Base-by-base conservation (phyloP, 129 eudicot species). In the Flaveria linearis region DNA sequence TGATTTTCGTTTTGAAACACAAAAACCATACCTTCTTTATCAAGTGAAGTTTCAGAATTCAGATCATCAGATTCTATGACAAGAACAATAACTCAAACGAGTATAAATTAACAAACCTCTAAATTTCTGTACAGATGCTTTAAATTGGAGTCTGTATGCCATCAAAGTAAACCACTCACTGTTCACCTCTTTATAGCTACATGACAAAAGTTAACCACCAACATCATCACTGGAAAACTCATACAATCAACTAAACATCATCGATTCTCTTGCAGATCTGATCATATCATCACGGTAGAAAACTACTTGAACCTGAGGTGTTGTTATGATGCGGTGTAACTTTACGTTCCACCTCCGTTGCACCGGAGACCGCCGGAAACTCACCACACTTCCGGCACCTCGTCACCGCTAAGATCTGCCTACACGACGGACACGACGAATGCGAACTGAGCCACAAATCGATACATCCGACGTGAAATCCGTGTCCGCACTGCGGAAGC, bases 401-500 rank as follows among this genome's bases (percentile, higher is more conserved):
- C 7, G 73, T 49, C 11, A 71, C 14, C 66, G 68, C 83, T 26
- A 79, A 14, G 8, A 79, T 36, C 78, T 79, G 73, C 23, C 83
- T 63, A 16, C 83, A 79, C 30, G 78, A 79, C 45, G 83, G 83
- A 72, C 83, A 79, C 13, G 83, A 79, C 0, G 83, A 79, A 53
- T 79, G 83, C 13, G 83, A 79, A 69, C 30, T 39, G 52, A 85
- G 86, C 88, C 86, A 85, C 68, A 17, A 56, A 73, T 85, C 89
- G 11, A 85, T 82, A 74, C 89, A 85, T 10, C 52, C 65, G 49
- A 85, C 84, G 76, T 85, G 89, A 50, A 85, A 86, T 9, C 81
- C 71, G 66, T 86, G 89, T 68, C 85, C 84, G 39, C 89, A 86
- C 68, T 74, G 73, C 53, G 89, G 86, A 80, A 85, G 30, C 8